Evolutionary conservation across 139 green algal species (phyloP), one percentile per base, ranked within the genome.

Genomic region (Haematococcus sp.): DNA sequence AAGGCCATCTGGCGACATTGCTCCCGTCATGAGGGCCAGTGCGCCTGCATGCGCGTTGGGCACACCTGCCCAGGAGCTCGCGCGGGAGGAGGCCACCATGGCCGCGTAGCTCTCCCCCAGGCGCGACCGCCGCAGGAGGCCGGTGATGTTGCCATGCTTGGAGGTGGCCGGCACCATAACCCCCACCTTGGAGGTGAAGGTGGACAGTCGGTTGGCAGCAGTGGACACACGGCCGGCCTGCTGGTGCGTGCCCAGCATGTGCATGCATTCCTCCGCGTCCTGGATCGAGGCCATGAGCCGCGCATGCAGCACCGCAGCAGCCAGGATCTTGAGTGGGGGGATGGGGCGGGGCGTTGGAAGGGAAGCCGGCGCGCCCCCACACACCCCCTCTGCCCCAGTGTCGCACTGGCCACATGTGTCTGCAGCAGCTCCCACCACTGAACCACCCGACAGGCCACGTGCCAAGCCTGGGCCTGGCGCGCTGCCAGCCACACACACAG

Each of bases 231-330:
- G 46, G 1, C 72, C 72, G 27, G 69, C 33, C 49, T 67, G 43
- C 31, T 78, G 63, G 60, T 63, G 54, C 40, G 72, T 78, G 33
- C 72, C 72, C 20, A 78, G 51, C 72, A 78, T 63, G 60, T 78
- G 71, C 72, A 78, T 78, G 72, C 59, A 78, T 23, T 71, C 72
- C 44, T 61, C 61, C 1, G 61, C 28, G 22, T 78, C 72, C 63
- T 78, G 61, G 17, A 44, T 43, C 4, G 23, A 69, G 55, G 54
- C 55, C 65, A 71, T 71, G 64, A 71, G 40, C 40, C 23, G 23
- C 23, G 23, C 64, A 2, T 71, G 23, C 64, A 71, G 40, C 35
- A 59, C 64, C 2, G 31, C 23, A 30, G 54, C n/a, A 27, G 23
- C 54, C 54, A 63, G 54, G 23, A 63, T 63, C 54, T 63, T 30